phyloP scores from a whole-genome alignment of 2,329 filamentous ascomycete genomes.

The Stylonectria norvegica region DNA sequence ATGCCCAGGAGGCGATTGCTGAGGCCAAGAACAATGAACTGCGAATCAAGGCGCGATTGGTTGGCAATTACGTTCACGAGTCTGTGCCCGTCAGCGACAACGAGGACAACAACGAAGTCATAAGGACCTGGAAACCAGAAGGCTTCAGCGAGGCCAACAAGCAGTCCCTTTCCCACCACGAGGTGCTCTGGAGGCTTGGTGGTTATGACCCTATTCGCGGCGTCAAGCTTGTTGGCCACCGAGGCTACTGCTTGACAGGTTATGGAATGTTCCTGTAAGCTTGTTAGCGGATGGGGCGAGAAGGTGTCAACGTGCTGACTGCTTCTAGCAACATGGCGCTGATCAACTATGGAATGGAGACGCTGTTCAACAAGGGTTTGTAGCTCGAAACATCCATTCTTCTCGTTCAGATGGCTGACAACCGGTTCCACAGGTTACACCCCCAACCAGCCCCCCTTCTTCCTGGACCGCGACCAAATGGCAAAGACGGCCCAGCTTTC shows the following conservation, averaged over 20 bases:
- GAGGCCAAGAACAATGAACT: constrained; percentile 71
- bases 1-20: constrained; percentile 70
- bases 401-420: constrained; percentile 6
- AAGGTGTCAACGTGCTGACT: constrained; percentile 13
- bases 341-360: constrained; percentile 92
- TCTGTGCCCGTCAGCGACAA: constrained; percentile 80
- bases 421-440: constrained; percentile 60
- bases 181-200: constrained; percentile 82
- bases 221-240: constrained; percentile 89
- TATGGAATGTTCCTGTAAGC: constrained; percentile 75
- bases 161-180: constrained; percentile 83
- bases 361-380: constrained; percentile 50
- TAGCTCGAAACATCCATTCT: not conserved
- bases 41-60: constrained; percentile 73
- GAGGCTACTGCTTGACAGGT: constrained; percentile 86
- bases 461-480: constrained; percentile 96
- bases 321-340: constrained; percentile 69
- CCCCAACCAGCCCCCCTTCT: constrained; percentile 81
- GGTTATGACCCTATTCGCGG: constrained; percentile 92
- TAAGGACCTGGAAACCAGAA: constrained; percentile 78
- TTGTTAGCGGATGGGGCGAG: not conserved
- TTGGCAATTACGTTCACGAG: constrained; percentile 73
- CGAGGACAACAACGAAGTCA: constrained; percentile 80
- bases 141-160: constrained; percentile 71
- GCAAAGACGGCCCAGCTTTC: constrained; percentile 96